Conservation (phyloP, 805 yeast species). For the Candida schatavii region DNA sequence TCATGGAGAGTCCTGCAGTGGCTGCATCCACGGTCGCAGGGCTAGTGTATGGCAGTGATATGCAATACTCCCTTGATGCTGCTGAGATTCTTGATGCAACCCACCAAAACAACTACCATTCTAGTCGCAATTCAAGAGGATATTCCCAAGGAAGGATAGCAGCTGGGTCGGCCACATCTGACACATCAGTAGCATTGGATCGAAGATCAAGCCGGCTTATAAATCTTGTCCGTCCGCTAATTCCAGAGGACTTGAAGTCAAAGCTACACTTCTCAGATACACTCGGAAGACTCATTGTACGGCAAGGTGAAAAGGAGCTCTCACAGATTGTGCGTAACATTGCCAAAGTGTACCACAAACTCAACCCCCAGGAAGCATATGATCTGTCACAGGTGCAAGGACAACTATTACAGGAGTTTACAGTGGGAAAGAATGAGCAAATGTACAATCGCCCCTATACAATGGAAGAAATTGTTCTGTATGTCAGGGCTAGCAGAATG, state of each 20-base stretch:
- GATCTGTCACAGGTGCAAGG: conserved; percentile 6
- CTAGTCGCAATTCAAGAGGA: not conserved
- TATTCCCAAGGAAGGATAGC: not conserved
- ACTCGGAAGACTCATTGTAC: conserved; percentile 5
- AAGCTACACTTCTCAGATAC: conserved; percentile 10
- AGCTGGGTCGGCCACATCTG: not conserved
- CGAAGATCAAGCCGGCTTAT: conserved; percentile 2
- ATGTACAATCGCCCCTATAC: conserved; percentile 12
- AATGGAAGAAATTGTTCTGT: conserved; percentile 6
- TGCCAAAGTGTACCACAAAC: conserved; percentile 2
- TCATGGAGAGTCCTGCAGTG: conserved; percentile 2
- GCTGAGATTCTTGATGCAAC: not conserved
- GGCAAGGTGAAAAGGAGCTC: conserved; percentile 8
- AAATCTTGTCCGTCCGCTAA: conserved; percentile 5
- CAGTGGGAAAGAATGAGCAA: conserved; percentile 10
- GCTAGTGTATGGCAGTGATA: not conserved
- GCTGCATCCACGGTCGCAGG: not conserved
- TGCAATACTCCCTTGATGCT: not conserved
- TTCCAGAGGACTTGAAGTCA: conserved; percentile 9
- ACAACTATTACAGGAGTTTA: conserved; percentile 8
- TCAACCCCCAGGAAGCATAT: conserved; percentile 4
- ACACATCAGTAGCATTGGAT: not conserved
- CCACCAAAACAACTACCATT: not conserved
- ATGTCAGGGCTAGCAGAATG: not conserved
- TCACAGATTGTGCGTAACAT: conserved; percentile 5